A percentile compares a stretch with the other conserved stretches of the same genome.
Evolutionary conservation across 352 stramenopile species (phyloP).

Genomic region (Phytophthora pisi): DNA sequence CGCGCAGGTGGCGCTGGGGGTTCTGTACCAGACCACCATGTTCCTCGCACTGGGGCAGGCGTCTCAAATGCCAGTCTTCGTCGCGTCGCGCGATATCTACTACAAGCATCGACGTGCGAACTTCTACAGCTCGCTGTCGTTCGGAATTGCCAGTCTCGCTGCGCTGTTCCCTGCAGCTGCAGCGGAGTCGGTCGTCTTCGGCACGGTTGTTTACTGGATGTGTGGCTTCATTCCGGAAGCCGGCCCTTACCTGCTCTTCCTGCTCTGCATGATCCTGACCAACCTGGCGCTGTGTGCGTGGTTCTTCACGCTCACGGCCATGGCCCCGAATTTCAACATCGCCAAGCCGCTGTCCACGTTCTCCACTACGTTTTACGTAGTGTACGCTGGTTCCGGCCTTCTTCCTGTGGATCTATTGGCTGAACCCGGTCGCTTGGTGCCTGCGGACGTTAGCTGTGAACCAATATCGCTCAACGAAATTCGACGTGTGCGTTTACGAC

Average conservation of each 20-base stretch:
- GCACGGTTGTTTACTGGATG: conserved; percentile 89
- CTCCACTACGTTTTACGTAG: conserved; percentile 33
- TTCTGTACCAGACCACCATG: conserved; percentile 73
- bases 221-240: conserved; percentile 50
- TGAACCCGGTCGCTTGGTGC: conserved; percentile 54
- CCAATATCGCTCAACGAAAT: conserved; percentile 33
- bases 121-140: conserved; percentile 72
- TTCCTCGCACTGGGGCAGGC: conserved; percentile 65
- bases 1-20: conserved; percentile 43
- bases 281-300: conserved; percentile 25
- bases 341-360: background rate
- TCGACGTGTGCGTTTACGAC: conserved; percentile 31
- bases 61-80: conserved; percentile 61
- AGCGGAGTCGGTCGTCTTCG: conserved; percentile 66
- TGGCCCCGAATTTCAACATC: conserved; percentile 16
- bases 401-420: conserved; percentile 62
- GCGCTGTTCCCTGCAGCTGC: conserved; percentile 28
- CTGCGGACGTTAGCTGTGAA: conserved; percentile 37
- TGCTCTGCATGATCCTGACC: conserved; percentile 27
- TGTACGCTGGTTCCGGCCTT: conserved; percentile 52
- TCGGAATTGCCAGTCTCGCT: conserved; percentile 39
- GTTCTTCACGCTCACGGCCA: conserved; percentile 34
- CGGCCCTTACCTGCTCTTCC: conserved; percentile 24
- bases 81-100: conserved; percentile 54
- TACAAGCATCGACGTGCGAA: conserved; percentile 85